These are phyloP conservation scores for Dispira parvispora DNA, from an alignment of 192 early-diverging fungal species.

Conservation along the genomic window DNA sequence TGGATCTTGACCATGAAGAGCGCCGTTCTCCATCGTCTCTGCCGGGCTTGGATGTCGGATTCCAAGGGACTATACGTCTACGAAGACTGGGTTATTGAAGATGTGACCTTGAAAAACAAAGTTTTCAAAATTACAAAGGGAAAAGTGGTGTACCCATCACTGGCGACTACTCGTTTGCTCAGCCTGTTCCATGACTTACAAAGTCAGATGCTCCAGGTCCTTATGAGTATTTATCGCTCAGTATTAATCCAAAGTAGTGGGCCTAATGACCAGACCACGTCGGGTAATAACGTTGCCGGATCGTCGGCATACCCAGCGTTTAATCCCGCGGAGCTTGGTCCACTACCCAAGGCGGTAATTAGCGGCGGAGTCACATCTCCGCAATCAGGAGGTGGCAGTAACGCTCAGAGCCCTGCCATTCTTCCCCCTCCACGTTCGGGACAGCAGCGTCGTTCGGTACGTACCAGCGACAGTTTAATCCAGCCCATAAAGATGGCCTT, in stretches of 20 bases:
- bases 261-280: background rate
- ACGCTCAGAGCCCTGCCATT: slow-evolving; percentile 25
- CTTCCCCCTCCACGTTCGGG: slow-evolving; percentile 23
- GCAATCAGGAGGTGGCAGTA: slow-evolving; percentile 9
- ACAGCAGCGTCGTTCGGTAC: slow-evolving; percentile 29
- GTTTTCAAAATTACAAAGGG: background rate
- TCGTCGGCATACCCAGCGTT: background rate
- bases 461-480: slow-evolving; percentile 27
- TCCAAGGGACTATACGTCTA: slow-evolving; percentile 22
- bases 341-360: slow-evolving; percentile 9
- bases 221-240: slow-evolving; percentile 3
- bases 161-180: background rate
- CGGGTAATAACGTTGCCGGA: too few species aligned
- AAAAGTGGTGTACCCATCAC: background rate
- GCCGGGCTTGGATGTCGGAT: slow-evolving; percentile 63
- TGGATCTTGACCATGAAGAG: slow-evolving; percentile 55
- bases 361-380: background rate
- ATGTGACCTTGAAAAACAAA: background rate
- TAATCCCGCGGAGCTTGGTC: background rate
- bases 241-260: background rate
- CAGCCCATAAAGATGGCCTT: slow-evolving; percentile 42
- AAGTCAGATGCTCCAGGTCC: background rate
- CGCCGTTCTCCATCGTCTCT: slow-evolving; percentile 56
- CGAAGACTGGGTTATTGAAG: slow-evolving; percentile 24
- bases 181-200: background rate